Evolutionary conservation across 2,329 filamentous ascomycete species (phyloP).

Genomic region (Penicillium sp.): DNA sequence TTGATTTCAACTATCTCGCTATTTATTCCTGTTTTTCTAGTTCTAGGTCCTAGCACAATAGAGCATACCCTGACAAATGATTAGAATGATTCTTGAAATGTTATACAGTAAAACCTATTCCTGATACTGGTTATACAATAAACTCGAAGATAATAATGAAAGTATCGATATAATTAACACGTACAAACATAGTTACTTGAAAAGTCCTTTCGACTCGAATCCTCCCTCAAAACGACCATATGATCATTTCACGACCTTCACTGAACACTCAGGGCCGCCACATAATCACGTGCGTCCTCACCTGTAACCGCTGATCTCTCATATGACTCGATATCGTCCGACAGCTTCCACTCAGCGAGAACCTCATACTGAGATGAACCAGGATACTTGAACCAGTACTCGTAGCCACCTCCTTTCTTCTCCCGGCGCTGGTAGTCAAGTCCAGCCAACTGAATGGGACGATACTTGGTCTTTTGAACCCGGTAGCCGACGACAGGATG

Average conservation of each 20-base stretch:
- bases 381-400: not conserved
- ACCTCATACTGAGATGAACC: not conserved
- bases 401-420: not conserved
- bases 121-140: not conserved
- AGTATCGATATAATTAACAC: not conserved
- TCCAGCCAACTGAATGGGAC: not conserved
- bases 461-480: not conserved
- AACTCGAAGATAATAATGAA: not conserved
- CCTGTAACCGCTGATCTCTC: not conserved
- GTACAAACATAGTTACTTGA: not conserved
- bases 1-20: not conserved
- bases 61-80: no score
- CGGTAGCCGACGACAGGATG: slow-evolving; percentile 18
- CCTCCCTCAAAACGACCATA: not conserved
- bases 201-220: not conserved
- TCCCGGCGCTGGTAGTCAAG: not conserved
- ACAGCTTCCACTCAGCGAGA: not conserved
- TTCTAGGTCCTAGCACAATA: no score
- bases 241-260: not conserved
- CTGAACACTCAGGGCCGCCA: not conserved
- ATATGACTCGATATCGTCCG: not conserved
- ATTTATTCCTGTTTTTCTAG: not conserved
- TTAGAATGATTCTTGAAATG: not conserved
- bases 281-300: not conserved
- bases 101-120: not conserved